Evolutionary conservation across 208 protist species (phyloP).

Genomic region (Leishmania guyanensis): DNA sequence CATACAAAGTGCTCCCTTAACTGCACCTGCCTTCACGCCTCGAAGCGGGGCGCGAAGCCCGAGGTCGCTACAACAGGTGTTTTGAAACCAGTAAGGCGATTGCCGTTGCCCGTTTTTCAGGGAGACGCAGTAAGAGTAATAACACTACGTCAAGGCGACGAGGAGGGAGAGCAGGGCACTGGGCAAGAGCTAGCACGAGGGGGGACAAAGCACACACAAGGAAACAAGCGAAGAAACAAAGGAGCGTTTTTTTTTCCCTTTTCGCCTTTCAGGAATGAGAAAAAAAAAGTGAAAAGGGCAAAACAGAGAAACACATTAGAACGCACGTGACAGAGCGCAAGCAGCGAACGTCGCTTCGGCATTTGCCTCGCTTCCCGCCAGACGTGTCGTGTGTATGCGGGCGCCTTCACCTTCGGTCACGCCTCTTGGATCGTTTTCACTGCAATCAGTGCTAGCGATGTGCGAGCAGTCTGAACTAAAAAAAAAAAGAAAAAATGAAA

Average conservation of each 20-base stretch:
- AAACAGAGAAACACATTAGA: neutral
- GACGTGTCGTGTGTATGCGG: too few relatives aligned
- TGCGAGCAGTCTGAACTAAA: neutral
- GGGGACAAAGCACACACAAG: slow-evolving; percentile 12
- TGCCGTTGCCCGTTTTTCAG: neutral
- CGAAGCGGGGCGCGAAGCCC: neutral
- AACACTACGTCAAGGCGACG: neutral
- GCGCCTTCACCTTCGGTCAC: too few relatives aligned
- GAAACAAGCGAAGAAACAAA: neutral
- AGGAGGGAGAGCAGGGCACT: neutral
- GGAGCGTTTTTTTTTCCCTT: neutral
- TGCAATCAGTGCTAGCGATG: slow-evolving; percentile 1
- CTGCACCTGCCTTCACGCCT: neutral
- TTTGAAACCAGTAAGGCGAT: neutral
- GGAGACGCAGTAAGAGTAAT: slow-evolving; percentile 15
- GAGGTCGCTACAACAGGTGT: neutral
- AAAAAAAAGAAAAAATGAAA: neutral
- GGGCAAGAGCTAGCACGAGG: neutral
- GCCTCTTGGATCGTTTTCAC: too few relatives aligned
- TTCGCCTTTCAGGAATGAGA: neutral
- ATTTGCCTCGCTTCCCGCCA: too few relatives aligned
- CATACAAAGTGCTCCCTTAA: neutral
- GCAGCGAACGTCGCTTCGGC: too few relatives aligned
- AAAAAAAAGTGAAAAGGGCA: neutral
- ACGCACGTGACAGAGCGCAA: too few relatives aligned